These are phyloP conservation scores for Lachnellula occidentalis DNA, from an alignment of 2,329 filamentous ascomycete species.

Conservation along the genomic window DNA sequence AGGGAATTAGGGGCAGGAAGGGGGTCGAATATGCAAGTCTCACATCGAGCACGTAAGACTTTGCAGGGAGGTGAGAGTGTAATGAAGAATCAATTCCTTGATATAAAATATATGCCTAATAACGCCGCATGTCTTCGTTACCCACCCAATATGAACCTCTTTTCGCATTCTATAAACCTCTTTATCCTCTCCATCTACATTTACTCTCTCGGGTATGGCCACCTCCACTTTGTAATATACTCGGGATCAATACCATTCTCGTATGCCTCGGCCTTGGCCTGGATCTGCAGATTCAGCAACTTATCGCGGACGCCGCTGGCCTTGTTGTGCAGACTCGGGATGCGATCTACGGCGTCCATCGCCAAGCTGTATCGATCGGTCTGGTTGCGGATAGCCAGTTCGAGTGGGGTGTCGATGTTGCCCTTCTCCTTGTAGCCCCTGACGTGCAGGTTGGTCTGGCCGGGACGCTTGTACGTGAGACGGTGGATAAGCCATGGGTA, in stretches of 20 bases:
- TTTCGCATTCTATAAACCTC: not conserved
- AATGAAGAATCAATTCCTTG: no score
- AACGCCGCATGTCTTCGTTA: not conserved
- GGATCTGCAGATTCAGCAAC: slow-evolving; percentile 59
- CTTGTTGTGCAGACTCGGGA: slow-evolving; percentile 57
- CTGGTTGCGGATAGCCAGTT: slow-evolving; percentile 71
- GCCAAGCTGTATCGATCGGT: slow-evolving; percentile 73
- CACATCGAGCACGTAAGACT: no score
- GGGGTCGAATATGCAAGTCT: no score
- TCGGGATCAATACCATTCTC: slow-evolving; percentile 64
- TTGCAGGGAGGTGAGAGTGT: no score
- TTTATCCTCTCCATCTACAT: no score
- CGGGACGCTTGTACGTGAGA: slow-evolving; percentile 69
- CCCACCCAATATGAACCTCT: not conserved
- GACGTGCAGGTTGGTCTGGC: slow-evolving; percentile 64
- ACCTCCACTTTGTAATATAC: slow-evolving; percentile 26
- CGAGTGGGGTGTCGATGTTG: slow-evolving; percentile 76
- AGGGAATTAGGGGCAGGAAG: no score
- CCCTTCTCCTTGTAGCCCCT: slow-evolving; percentile 77
- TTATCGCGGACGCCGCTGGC: slow-evolving; percentile 57
- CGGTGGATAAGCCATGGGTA: slow-evolving; percentile 78
- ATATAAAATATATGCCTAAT: not conserved
- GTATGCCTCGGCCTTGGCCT: slow-evolving; percentile 58
- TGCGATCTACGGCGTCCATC: slow-evolving; percentile 68
- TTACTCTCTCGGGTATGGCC: slow-evolving; percentile 21